Base-by-base conservation (phyloP, 495 filamentous ascomycete species). In the Durotheca rogersii region DNA sequence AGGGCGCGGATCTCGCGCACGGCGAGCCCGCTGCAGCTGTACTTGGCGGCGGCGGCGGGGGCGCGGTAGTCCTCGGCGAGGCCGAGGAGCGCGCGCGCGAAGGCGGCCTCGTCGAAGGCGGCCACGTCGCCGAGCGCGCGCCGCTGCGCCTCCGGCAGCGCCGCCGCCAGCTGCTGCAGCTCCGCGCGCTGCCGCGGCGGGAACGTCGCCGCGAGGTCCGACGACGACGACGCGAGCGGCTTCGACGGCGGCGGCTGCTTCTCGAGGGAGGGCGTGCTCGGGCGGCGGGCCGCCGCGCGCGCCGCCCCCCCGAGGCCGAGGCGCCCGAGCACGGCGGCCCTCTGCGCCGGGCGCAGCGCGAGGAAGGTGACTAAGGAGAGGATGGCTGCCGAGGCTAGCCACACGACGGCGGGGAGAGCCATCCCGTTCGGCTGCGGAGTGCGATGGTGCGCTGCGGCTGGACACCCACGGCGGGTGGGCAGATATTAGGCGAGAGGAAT, bases 1-100 rank as follows among this genome's bases (percentile, higher is more conserved):
- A 94, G 70, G 0, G 75, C 77, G 45, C 82, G 80, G 63, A 95
- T 75, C 47, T 95, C 90, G 16, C 78, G 76, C 1, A 82, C 72
- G 3, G 88, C 84, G 48, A 78, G 73, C 7, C 75, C 75, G 23
- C 66, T 76, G 16, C 55, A 66, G 21, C 63, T 58, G 31, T 67
- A 73, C 34, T 70, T 70, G 2, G 55, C 48, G 41, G 53, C 44
- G 12, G 58, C 62, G 10, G 66, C 63, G 6, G n/a, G n/a, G n/a
- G 63, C 53, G n/a, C 56, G 34, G 38, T 65, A 63, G 35, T 73
- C 51, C 45, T 66, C 60, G 4, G 60, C 56, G 14, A 66, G 27
- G 0, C 35, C 34, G 4, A 66, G 39, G 10, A 63, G 50, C n/a
- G 56, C 54, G 21, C 20, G 32, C 17, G 45, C 44, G 27, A 51